Base-by-base conservation (phyloP, 169 alveolate genomes). In the Babesia divergens region DNA sequence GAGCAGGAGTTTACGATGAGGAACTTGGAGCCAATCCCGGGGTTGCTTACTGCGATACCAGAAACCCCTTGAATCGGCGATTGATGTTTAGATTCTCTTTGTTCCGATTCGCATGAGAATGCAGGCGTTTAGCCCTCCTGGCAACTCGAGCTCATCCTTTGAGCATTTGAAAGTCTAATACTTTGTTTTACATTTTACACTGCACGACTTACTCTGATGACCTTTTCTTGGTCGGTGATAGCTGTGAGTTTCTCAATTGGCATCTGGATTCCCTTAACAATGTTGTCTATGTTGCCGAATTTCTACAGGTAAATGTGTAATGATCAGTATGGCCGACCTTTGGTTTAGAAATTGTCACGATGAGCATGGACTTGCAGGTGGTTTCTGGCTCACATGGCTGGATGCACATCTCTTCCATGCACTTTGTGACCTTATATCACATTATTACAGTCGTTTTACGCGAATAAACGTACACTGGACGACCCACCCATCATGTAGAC, bases 401-500 rank as follows among this genome's bases (percentile, higher is more conserved):
- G 11, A 76, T n/a, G 37, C 68, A 62, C 66, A 76, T 20, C 24
- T 67, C 65, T n/a, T 76, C 67, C 47, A 66, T 55, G 31, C 75
- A 76, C 44, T 66, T 76, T 28, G 71, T 46, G 18, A 76, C 85
- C 85, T 76, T 46, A 38, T 34, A 56, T 54, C 31, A n/a, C 28
- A 8, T 9, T 20, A 40, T n/a, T 1, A 43, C 20, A 40, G 11
- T 1, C 1, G 2, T 24, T 0, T 3, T 42, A n/a, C 20, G 0
- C 26, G 18, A 13, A 7, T 7, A 11, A 37, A 76, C 77, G 8
- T 55, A 76, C 85, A 42, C 71, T 66, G 31, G 79, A 58, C 28
- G 85, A 76, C 9, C 85, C 85, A 8, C 77, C 66, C 59, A 76
- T 29, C 77, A 76, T 65, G 72, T 53, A 76, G 26, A 53, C 77